A percentile compares a stretch with the other conserved stretches of the same genome.
These are phyloP conservation scores for Nakaseomyces kungkrabaensis DNA, from an alignment of 1,139 yeast species.

Conservation along the genomic window DNA sequence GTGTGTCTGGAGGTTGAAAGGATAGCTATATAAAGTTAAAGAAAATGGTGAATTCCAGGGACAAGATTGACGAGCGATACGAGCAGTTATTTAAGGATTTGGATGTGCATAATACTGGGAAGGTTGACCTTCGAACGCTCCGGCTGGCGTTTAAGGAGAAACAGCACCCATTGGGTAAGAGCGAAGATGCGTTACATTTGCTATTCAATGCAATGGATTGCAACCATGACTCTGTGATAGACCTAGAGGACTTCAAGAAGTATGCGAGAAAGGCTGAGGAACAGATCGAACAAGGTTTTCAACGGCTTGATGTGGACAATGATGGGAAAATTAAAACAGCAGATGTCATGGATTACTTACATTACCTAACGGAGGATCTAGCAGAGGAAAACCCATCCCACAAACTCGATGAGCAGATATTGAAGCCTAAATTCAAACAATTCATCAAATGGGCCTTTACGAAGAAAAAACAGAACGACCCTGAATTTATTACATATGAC, in stretches of 20 bases:
- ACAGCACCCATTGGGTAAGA: conserved; percentile 59
- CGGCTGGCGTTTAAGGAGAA: conserved; percentile 42
- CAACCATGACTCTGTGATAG: conserved; percentile 47
- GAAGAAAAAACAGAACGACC: conserved; percentile 41
- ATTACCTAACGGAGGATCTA: conserved; percentile 22
- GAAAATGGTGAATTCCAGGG: neutral
- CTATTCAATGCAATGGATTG: conserved; percentile 50
- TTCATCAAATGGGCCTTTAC: conserved; percentile 39
- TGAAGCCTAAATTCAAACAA: conserved; percentile 9
- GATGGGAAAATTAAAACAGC: conserved; percentile 62
- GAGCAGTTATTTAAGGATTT: conserved; percentile 34
- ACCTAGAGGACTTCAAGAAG: conserved; percentile 49
- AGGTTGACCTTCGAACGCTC: conserved; percentile 46
- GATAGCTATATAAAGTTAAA: neutral
- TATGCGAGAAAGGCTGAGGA: conserved; percentile 56
- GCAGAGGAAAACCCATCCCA: neutral
- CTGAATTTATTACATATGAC: conserved; percentile 60
- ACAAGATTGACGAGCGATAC: conserved; percentile 12
- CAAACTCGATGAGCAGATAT: conserved; percentile 2
- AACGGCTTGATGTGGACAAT: conserved; percentile 57
- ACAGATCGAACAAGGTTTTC: conserved; percentile 63
- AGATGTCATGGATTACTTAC: conserved; percentile 60
- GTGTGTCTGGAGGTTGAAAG: neutral
- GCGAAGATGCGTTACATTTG: conserved; percentile 48
- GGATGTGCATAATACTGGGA: conserved; percentile 46